These are phyloP conservation scores for Trichosanthes truncata DNA, from an alignment of 306 rosid species.

Conservation along the genomic window DNA sequence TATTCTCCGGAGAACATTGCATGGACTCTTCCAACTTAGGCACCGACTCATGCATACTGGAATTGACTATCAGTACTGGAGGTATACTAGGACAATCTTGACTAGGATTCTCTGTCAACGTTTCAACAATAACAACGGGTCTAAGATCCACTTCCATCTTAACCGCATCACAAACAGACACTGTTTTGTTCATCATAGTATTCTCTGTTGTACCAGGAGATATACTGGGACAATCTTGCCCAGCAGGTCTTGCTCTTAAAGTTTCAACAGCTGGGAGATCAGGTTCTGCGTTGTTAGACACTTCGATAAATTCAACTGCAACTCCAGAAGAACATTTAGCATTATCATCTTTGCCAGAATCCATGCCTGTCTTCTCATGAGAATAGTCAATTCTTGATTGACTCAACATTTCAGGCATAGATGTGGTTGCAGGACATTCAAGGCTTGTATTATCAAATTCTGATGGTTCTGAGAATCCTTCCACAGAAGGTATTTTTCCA, in stretches of 20 bases:
- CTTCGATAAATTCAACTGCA: background rate
- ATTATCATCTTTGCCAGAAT: background rate
- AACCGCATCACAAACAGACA: background rate
- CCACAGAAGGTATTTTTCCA: background rate
- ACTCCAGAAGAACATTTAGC: background rate
- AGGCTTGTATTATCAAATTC: slow-evolving; percentile 7
- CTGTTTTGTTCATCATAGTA: background rate
- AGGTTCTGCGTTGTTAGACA: background rate
- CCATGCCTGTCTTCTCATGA: background rate
- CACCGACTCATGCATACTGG: background rate
- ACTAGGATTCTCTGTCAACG: background rate
- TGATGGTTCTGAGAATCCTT: background rate
- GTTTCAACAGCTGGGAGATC: background rate
- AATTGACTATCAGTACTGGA: background rate
- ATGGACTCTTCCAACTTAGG: background rate
- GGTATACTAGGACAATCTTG: background rate
- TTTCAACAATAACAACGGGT: background rate
- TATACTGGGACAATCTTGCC: background rate
- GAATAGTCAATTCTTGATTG: background rate
- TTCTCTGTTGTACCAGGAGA: background rate
- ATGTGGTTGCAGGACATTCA: background rate
- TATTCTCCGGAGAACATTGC: slow-evolving; percentile 12
- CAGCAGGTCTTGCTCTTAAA: background rate
- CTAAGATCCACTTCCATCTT: background rate
- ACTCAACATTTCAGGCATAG: background rate